phyloP scores from a whole-genome alignment of 2,329 filamentous ascomycete genomes.

The Ceratocystis eucalypticola region DNA sequence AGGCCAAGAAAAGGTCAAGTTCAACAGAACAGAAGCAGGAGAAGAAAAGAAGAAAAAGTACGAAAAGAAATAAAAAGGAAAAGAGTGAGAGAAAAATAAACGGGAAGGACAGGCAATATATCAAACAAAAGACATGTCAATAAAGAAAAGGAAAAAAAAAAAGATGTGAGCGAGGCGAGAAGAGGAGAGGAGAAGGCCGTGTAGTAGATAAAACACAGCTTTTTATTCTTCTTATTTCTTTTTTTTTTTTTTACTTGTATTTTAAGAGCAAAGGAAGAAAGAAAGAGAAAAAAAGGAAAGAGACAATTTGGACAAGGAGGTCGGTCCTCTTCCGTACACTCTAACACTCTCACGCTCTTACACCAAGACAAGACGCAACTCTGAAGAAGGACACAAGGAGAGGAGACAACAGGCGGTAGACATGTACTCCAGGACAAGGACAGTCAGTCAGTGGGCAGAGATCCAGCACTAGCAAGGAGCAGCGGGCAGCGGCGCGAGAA shows the following conservation, averaged over 20 bases:
- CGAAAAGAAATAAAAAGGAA: slow-evolving; percentile 1
- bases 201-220: background rate
- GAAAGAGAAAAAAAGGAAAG: background rate
- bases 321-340: background rate
- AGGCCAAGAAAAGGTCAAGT: background rate
- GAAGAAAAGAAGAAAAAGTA: background rate
- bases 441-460: too few relatives aligned
- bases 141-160: background rate
- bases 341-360: too few relatives aligned
- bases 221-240: background rate
- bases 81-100: background rate
- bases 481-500: too few relatives aligned
- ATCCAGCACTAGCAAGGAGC: too few relatives aligned
- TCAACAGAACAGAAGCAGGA: background rate
- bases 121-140: slow-evolving; percentile 4
- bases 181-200: background rate
- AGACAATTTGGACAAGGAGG: background rate
- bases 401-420: background rate
- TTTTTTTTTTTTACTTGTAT: background rate
- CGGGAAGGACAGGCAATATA: background rate
- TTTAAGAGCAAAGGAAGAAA: background rate
- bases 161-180: background rate
- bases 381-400: background rate
- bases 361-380: too few relatives aligned
- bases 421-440: background rate